Evolutionary conservation across 208 protist genomes (phyloP).

Genomic region (Lotmaria passim): DNA sequence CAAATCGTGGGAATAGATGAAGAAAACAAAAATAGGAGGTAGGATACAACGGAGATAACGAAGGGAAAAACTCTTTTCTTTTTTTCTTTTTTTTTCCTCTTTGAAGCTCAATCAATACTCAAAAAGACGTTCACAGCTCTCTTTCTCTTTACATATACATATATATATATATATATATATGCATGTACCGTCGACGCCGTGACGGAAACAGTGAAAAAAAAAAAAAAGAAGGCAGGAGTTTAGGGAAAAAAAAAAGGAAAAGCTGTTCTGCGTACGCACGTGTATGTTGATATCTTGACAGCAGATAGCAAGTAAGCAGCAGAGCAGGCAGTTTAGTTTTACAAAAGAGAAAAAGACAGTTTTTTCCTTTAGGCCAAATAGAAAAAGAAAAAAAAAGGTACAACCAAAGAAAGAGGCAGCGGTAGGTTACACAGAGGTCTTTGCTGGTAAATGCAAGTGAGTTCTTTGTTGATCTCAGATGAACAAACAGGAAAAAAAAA

Average conservation of each 20-base stretch:
- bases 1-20: not conserved
- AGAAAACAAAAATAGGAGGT: slow-evolving; percentile 1
- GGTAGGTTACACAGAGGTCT: not conserved
- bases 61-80: slow-evolving; percentile 2
- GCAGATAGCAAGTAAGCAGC: not conserved
- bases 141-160: not conserved
- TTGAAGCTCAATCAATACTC: not conserved
- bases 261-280: not conserved
- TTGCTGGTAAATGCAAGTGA: not conserved
- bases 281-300: not conserved
- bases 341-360: no score
- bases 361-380: not conserved
- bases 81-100: not conserved
- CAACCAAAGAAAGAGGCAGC: not conserved
- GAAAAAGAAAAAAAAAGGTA: not conserved
- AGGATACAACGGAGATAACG: not conserved
- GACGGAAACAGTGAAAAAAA: not conserved
- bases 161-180: not conserved
- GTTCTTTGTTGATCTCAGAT: slow-evolving; percentile 3
- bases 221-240: not conserved
- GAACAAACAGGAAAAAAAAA: slow-evolving; percentile 4
- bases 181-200: not conserved
- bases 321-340: not conserved
- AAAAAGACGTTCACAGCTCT: not conserved
- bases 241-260: not conserved